Evolutionary conservation across 2,329 filamentous ascomycete genomes (phyloP).

Genomic region (Xylaria sp.): DNA sequence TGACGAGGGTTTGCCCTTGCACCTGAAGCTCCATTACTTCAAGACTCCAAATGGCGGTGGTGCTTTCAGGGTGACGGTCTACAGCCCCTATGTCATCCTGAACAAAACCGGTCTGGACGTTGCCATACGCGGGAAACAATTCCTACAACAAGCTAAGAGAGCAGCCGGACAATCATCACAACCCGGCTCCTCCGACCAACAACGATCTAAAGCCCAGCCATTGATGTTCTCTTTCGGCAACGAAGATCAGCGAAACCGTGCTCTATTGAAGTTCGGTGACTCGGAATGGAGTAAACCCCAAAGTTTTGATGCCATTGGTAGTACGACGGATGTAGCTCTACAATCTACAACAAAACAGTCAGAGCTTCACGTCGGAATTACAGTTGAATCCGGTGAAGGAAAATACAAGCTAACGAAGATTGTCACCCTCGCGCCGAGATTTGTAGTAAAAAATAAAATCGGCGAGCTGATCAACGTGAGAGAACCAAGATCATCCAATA

Average conservation of each 20-base stretch:
- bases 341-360: slow-evolving; percentile 75
- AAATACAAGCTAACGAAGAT: slow-evolving; percentile 99
- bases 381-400: slow-evolving; percentile 88
- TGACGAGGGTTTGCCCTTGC: slow-evolving; percentile 79
- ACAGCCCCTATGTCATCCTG: slow-evolving; percentile 92
- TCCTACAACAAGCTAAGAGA: slow-evolving; percentile 83
- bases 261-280: slow-evolving; percentile 85
- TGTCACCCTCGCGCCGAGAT: slow-evolving; percentile 90
- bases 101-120: slow-evolving; percentile 95
- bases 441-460: slow-evolving; percentile 93
- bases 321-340: slow-evolving; percentile 87
- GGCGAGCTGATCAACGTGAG: slow-evolving; percentile 89
- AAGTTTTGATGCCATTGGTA: slow-evolving; percentile 97
- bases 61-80: slow-evolving; percentile 95
- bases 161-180: slow-evolving; percentile 82
- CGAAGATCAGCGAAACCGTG: slow-evolving; percentile 91
- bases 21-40: slow-evolving; percentile 90
- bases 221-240: slow-evolving; percentile 96
- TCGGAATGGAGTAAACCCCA: slow-evolving; percentile 98
- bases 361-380: slow-evolving; percentile 92
- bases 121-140: slow-evolving; percentile 87
- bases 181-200: slow-evolving; percentile 59
- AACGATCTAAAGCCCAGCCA: slow-evolving; percentile 79
- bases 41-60: slow-evolving; percentile 91
- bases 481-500: slow-evolving; percentile 89